These are phyloP conservation scores for Trametes pubescens DNA, from an alignment of 1,284 basidiomycete genomes.

Conservation along the genomic window DNA sequence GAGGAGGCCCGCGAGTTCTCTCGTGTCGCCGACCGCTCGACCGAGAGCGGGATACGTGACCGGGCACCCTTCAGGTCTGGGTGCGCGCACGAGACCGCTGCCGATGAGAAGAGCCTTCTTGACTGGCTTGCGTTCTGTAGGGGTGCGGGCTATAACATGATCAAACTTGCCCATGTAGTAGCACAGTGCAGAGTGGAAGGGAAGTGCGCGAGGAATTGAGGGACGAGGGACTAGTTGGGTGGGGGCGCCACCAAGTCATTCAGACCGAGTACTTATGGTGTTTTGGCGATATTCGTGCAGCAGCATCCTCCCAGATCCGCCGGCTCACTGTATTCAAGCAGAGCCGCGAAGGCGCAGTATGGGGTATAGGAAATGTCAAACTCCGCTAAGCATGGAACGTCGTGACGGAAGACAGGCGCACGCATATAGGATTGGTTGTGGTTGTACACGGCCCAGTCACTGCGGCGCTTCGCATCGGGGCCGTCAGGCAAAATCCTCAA, in stretches of 20 bases:
- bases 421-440: neutral
- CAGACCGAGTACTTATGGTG: no score
- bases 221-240: neutral
- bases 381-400: neutral
- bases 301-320: no score
- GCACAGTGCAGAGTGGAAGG: neutral
- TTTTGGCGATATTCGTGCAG: no score
- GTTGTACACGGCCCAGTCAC: neutral
- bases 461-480: no score
- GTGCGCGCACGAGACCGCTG: slow-evolving; percentile 14
- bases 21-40: neutral
- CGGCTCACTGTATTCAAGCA: neutral
- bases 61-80: neutral
- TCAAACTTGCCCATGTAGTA: no score
- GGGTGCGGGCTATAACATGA: no score
- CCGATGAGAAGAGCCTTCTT: slow-evolving; percentile 27
- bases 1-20: neutral
- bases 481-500: no score
- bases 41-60: neutral
- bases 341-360: neutral
- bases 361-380: neutral
- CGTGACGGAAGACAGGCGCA: neutral
- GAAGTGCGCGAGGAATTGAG: neutral
- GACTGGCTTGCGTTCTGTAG: neutral
- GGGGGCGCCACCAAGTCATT: neutral